Evolutionary conservation across 441 rosid genomes (phyloP), one percentile per base, ranked within the genome.

Genomic region (Brassica hybrid): DNA sequence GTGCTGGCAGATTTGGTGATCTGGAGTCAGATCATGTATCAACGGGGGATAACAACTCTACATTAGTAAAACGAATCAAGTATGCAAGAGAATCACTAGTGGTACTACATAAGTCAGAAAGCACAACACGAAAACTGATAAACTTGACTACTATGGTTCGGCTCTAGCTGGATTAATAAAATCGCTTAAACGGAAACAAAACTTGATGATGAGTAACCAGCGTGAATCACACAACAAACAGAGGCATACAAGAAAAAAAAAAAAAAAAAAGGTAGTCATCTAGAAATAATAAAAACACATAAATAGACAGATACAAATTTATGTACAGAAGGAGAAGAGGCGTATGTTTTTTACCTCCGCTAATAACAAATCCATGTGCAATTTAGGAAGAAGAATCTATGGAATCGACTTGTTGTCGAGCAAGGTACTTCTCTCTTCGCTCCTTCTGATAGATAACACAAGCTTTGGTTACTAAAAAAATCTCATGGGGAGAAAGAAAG

Each of bases 361-460:
- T 64, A 57, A 76, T 61, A 34, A 48, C 69, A 62, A 62, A 19
- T 62, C 43, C 7, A 52, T 11, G 6, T 63, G 23, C 12, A 34
- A 6, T 34, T 34, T 34, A 34, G 38, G 38, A 34, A 34, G 38
- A 34, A 34, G 85, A 76, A 57, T 80, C 88, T 12, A 83, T 73
- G 12, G 82, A 87, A 81, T 85, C 87, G 1, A 88, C 87, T 71
- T 86, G 88, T 74, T 88, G 94, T 65, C 85, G 89, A 71, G 94
- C 94, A 67, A 88, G 85, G 73, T 90, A 90, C 79, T 87, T 90
- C 83, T 88, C 94, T 77, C 94, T 87, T 41, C 94, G 83, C 81
- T 90, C 92, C 83, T 87, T 90, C 94, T 88, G 90, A 38, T 66
- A 85, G 36, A 79, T 52, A 21, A 60, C 7, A 57, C 0, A 11